phyloP scores from a whole-genome alignment of 2,329 filamentous ascomycete genomes.

The Beauveria australis region DNA sequence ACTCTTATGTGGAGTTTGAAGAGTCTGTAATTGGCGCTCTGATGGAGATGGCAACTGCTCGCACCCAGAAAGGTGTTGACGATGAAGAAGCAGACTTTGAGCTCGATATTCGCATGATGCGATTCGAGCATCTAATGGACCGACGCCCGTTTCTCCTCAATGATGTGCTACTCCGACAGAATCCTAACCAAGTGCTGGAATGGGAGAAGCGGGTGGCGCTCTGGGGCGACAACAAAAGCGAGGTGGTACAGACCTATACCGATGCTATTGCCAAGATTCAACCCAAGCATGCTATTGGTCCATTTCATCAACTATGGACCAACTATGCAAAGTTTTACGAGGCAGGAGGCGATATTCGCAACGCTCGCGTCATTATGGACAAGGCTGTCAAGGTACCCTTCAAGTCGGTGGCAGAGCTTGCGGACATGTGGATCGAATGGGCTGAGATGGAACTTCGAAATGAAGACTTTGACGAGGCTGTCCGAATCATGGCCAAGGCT shows the following conservation, averaged over 20 bases:
- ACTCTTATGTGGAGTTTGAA: constrained; percentile 93
- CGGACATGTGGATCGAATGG: constrained; percentile 99
- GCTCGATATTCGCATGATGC: constrained; percentile 92
- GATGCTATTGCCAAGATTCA: constrained; percentile 87
- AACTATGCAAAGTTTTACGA: constrained; percentile 99
- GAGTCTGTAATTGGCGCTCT: constrained; percentile 87
- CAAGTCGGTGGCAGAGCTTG: constrained; percentile 92
- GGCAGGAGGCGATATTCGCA: constrained; percentile 71
- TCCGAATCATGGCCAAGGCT: constrained; percentile 94
- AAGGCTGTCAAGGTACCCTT: constrained; percentile 97
- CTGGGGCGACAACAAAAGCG: constrained; percentile 87
- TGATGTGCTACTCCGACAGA: constrained; percentile 89
- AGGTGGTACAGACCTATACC: constrained; percentile 91
- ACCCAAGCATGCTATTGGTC: constrained; percentile 87
- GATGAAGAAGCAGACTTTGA: constrained; percentile 88
- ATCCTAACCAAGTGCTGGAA: constrained; percentile 90
- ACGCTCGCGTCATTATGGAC: constrained; percentile 87
- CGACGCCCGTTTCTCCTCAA: constrained; percentile 91
- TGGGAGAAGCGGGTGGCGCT: constrained; percentile 96
- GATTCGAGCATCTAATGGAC: constrained; percentile 98
- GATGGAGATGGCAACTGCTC: constrained; percentile 76
- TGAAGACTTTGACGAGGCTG: constrained; percentile 90
- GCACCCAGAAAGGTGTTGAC: constrained; percentile 68
- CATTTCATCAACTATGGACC: constrained; percentile 91
- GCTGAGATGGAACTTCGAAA: constrained; percentile 95